A percentile compares a stretch with the other conserved stretches of the same genome.
Conservation (phyloP, 176 grass and related monocot species). For the Hordeum vulgare region DNA sequence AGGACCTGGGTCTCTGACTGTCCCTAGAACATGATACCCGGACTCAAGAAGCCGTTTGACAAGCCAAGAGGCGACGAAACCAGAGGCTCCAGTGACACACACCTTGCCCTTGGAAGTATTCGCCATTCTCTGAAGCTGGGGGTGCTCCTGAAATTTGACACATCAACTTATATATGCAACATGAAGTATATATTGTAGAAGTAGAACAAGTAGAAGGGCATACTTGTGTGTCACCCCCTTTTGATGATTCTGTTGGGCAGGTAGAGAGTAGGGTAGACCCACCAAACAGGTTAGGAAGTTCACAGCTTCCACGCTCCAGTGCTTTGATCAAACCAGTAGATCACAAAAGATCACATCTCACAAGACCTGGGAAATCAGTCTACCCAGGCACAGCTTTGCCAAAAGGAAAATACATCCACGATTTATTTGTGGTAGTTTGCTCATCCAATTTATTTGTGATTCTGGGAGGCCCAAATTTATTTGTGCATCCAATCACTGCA, state of each 20-base stretch:
- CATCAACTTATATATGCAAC: slow-evolving; percentile 5
- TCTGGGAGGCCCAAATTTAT: no score
- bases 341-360: slow-evolving; percentile 3
- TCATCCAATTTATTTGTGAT: background rate
- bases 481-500: background rate
- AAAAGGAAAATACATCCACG: background rate
- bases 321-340: background rate
- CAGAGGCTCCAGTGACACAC: slow-evolving; percentile 80
- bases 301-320: slow-evolving; percentile 21
- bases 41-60: slow-evolving; percentile 69
- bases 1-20: slow-evolving; percentile 72
- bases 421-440: no score
- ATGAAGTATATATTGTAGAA: background rate
- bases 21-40: slow-evolving; percentile 75
- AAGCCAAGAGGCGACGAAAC: slow-evolving; percentile 87
- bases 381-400: background rate
- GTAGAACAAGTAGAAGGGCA: background rate
- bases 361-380: slow-evolving; percentile 1
- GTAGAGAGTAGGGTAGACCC: slow-evolving; percentile 19
- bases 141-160: slow-evolving; percentile 11
- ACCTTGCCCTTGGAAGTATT: slow-evolving; percentile 47
- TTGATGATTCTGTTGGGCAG: slow-evolving; percentile 22
- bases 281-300: slow-evolving; percentile 5
- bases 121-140: slow-evolving; percentile 29
- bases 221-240: slow-evolving; percentile 15